phyloP scores from a whole-genome alignment of 1,284 basidiomycete species.

The Pyrrhoderma noxium region DNA sequence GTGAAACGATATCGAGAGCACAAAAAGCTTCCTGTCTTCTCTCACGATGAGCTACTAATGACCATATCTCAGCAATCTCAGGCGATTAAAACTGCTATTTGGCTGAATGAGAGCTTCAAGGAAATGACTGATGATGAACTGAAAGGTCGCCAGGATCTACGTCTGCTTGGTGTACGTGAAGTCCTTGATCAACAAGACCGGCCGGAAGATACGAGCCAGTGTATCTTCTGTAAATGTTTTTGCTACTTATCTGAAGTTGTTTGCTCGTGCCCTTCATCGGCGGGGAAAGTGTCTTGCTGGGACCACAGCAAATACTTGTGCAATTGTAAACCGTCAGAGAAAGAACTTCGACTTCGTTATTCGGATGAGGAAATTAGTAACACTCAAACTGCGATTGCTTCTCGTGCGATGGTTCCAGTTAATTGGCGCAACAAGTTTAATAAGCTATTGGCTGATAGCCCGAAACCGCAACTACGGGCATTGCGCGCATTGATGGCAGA shows the following conservation, averaged over 20 bases:
- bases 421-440: constrained; percentile 70
- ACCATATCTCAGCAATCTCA: constrained; percentile 92
- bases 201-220: constrained; percentile 92
- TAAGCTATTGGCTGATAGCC: constrained; percentile 58
- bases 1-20: constrained; percentile 86
- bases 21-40: constrained; percentile 92
- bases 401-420: constrained; percentile 69
- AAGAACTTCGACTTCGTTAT: constrained; percentile 73
- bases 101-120: constrained; percentile 77
- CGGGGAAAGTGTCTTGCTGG: constrained; percentile 73
- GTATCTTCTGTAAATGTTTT: constrained; percentile 88
- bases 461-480: constrained; percentile 66
- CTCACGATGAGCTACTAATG: constrained; percentile 93
- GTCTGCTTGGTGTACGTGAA: constrained; percentile 56
- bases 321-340: constrained; percentile 52
- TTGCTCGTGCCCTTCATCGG: constrained; percentile 55
- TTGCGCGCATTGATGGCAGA: constrained; percentile 77
- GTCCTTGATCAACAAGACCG: constrained; percentile 73
- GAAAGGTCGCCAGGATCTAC: constrained; percentile 53
- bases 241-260: constrained; percentile 93
- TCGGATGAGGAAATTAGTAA: constrained; percentile 74
- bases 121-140: constrained; percentile 90
- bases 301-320: constrained; percentile 80
- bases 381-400: constrained; percentile 55
- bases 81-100: constrained; percentile 88